Evolutionary conservation across 2,329 filamentous ascomycete species (phyloP).

Genomic region (Cytospora piceae): DNA sequence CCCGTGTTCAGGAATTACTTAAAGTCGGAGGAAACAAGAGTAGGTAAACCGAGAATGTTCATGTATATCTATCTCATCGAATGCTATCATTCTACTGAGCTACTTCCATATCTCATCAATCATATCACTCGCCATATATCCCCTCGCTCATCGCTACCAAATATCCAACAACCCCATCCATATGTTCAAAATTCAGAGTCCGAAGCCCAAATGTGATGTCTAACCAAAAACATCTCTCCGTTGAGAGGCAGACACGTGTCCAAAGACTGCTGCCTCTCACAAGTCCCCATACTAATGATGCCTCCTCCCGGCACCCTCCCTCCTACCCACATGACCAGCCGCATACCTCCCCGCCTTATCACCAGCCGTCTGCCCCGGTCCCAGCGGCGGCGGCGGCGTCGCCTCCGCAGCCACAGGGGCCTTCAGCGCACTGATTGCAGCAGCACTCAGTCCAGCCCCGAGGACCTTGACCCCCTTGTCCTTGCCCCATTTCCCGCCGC

Average conservation of each 20-base stretch:
- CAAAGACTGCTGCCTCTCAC: background rate
- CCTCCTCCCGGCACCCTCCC: slow-evolving; percentile 1
- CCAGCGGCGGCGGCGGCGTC: background rate
- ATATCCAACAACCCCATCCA: background rate
- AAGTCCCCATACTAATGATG: background rate
- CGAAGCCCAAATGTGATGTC: background rate
- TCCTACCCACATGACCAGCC: slow-evolving; percentile 5
- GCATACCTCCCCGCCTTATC: slow-evolving; percentile 8
- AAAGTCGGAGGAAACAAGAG: background rate
- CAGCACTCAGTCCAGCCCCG: slow-evolving; percentile 35
- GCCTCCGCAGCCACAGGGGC: background rate
- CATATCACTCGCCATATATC: background rate
- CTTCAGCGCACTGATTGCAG: slow-evolving; percentile 33
- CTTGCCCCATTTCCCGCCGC: slow-evolving; percentile 34
- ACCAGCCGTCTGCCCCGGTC: background rate
- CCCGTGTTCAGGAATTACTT: background rate
- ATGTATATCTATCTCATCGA: background rate
- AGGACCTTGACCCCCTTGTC: slow-evolving; percentile 34
- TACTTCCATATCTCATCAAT: background rate
- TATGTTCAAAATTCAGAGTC: background rate
- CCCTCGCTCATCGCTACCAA: background rate
- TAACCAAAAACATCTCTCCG: background rate
- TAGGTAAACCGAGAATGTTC: background rate
- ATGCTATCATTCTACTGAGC: background rate
- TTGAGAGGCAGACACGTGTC: background rate